Conservation (phyloP, 2,329 filamentous ascomycete species). For the Diaporthe capsici region DNA sequence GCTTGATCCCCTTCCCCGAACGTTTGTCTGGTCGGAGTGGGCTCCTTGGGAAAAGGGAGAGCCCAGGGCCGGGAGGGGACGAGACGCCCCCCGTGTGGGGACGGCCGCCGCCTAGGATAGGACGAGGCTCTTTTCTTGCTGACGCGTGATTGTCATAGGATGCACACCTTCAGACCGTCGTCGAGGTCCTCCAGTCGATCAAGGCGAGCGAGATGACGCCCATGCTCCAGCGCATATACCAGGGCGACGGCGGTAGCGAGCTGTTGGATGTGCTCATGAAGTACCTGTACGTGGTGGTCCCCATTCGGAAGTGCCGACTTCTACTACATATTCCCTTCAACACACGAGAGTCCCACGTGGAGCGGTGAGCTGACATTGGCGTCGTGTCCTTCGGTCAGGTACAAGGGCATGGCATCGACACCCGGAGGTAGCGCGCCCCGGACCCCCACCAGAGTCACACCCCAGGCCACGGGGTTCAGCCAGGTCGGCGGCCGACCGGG, state of each 20-base stretch:
- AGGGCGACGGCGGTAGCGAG: conserved; percentile 84
- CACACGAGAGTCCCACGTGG: background rate
- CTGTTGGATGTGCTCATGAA: conserved; percentile 96
- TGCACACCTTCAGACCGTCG: conserved; percentile 86
- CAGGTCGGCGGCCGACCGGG: conserved; percentile 76
- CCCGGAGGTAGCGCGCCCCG: conserved; percentile 59
- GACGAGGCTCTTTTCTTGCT: conserved; percentile 40
- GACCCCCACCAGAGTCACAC: conserved; percentile 69
- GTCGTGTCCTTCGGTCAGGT: conserved; percentile 63
- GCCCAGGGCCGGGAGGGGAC: background rate
- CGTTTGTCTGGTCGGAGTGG: conserved; percentile 13
- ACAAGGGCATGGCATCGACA: conserved; percentile 84
- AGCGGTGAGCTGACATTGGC: conserved; percentile 33
- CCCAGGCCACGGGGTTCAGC: conserved; percentile 89
- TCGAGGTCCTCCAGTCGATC: conserved; percentile 95
- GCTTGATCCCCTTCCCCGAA: background rate
- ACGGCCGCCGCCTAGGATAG: conserved; percentile 38
- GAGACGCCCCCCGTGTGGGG: background rate
- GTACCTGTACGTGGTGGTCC: conserved; percentile 79
- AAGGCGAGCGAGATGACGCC: conserved; percentile 96
- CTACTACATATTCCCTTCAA: background rate
- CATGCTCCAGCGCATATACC: conserved; percentile 85
- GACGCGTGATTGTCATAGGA: conserved; percentile 68
- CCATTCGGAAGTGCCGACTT: background rate
- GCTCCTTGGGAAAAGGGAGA: background rate